Percentiles rank a stretch among this genome's conserved stretches.
These are phyloP conservation scores for Diaporthe vaccinii DNA, from an alignment of 2,329 filamentous ascomycete species.

Conservation along the genomic window DNA sequence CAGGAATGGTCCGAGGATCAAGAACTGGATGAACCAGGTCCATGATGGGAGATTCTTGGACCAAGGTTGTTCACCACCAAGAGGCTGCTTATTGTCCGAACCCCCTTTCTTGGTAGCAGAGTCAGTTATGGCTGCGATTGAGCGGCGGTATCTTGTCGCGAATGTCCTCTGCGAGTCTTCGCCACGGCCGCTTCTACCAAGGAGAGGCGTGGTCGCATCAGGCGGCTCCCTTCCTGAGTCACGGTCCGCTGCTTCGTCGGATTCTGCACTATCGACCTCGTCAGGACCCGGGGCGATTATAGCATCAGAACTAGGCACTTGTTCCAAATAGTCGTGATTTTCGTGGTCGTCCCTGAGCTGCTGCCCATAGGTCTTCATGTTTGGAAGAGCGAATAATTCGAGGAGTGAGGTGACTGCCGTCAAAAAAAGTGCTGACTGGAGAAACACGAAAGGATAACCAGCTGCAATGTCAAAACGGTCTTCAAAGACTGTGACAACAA, in stretches of 20 bases:
- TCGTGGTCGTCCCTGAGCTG: conserved; percentile 66
- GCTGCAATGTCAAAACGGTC: conserved; percentile 79
- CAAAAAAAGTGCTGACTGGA: conserved; percentile 81
- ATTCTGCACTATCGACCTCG: conserved; percentile 48
- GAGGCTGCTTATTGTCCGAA: conserved; percentile 56
- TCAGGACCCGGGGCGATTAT: conserved; percentile 57
- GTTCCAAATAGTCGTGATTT: conserved; percentile 53
- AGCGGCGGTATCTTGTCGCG: conserved; percentile 67
- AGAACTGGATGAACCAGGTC: conserved; percentile 90
- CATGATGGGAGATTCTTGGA: conserved; percentile 82
- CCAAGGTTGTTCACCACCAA: conserved; percentile 86
- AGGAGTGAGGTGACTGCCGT: conserved; percentile 81
- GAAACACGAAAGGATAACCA: conserved; percentile 86
- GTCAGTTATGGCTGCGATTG: conserved; percentile 53
- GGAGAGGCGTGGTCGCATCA: conserved; percentile 68
- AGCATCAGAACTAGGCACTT: conserved; percentile 49
- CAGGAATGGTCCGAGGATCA: conserved; percentile 83
- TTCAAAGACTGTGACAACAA: conserved; percentile 81
- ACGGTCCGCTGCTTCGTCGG: conserved; percentile 53
- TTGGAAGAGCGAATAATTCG: conserved; percentile 83
- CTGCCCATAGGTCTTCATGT: conserved; percentile 77
- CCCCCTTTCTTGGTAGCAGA: conserved; percentile 42
- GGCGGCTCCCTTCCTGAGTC: conserved; percentile 49
- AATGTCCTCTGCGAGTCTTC: conserved; percentile 63
- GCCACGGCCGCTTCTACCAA: conserved; percentile 44